These are phyloP conservation scores for Lunularia cruciata DNA, from an alignment of 225 moss, liverwort and hornwort species.

Conservation along the genomic window DNA sequence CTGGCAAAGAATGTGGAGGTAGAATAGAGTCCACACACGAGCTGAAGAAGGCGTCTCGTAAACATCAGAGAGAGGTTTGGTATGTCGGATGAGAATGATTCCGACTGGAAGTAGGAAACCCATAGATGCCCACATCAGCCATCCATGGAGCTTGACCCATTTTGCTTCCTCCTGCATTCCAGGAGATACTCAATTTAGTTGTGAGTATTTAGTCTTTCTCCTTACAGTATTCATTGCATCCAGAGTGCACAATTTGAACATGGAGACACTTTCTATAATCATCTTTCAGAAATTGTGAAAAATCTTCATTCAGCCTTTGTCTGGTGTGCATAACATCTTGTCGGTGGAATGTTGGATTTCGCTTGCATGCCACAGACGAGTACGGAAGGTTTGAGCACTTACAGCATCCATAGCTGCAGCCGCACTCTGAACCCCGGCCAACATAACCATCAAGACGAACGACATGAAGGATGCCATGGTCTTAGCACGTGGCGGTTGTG, in stretches of 20 bases:
- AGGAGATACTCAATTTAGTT: no score
- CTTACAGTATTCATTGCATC: no score
- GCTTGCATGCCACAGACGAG: not conserved
- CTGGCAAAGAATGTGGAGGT: conserved; percentile 50
- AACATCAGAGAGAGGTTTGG: conserved; percentile 38
- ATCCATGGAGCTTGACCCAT: conserved; percentile 63
- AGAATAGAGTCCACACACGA: conserved; percentile 41
- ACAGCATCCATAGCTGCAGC: conserved; percentile 7
- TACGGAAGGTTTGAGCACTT: not conserved
- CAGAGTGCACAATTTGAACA: no score
- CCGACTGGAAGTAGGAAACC: conserved; percentile 70
- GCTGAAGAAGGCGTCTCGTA: conserved; percentile 22
- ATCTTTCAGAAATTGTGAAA: no score
- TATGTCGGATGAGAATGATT: conserved; percentile 55
- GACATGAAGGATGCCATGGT: not conserved
- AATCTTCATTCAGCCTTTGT: not conserved
- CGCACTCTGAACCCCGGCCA: not conserved
- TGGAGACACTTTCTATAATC: no score
- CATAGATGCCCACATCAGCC: conserved; percentile 72
- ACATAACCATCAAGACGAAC: not conserved
- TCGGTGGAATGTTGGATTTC: not conserved
- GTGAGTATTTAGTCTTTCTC: no score
- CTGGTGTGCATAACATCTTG: not conserved
- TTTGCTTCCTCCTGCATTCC: conserved; percentile 10
- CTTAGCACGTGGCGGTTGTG: not conserved